A percentile compares a stretch with the other conserved stretches of the same genome.
Evolutionary conservation across 805 yeast species (phyloP).

Genomic region (Lipomyces sp.): DNA sequence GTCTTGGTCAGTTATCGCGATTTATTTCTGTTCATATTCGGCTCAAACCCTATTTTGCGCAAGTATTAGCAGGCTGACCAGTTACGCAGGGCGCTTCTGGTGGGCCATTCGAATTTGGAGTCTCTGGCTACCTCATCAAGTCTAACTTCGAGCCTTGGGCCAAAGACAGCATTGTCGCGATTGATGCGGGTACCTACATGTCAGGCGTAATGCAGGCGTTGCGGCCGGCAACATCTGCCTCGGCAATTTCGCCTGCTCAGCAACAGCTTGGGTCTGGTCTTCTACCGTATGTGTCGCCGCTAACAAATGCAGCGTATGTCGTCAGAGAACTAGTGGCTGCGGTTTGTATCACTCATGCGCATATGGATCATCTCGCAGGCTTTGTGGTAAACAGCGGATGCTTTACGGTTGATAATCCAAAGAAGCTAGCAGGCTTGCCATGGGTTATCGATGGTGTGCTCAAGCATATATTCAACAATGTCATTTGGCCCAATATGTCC

Average conservation of each 20-base stretch:
- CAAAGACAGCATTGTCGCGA: slow-evolving; percentile 55
- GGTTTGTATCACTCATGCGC: slow-evolving; percentile 72
- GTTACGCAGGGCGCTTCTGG: slow-evolving; percentile 70
- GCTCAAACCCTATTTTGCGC: neutral
- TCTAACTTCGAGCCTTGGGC: slow-evolving; percentile 54
- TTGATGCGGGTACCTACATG: slow-evolving; percentile 84
- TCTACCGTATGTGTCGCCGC: slow-evolving; percentile 23
- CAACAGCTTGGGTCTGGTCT: slow-evolving; percentile 28
- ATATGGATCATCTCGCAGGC: slow-evolving; percentile 77
- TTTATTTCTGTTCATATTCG: too few species aligned
- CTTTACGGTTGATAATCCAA: slow-evolving; percentile 47
- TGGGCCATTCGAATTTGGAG: slow-evolving; percentile 76
- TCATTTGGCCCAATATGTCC: slow-evolving; percentile 78
- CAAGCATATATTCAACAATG: slow-evolving; percentile 68
- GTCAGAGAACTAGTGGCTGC: slow-evolving; percentile 40
- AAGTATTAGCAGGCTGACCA: neutral
- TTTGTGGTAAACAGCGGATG: slow-evolving; percentile 74
- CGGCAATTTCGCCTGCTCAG: slow-evolving; percentile 6
- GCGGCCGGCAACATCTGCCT: slow-evolving; percentile 18
- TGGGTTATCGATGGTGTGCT: slow-evolving; percentile 59
- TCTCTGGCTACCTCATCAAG: slow-evolving; percentile 71
- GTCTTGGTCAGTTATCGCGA: slow-evolving; percentile 37
- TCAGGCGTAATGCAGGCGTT: slow-evolving; percentile 56
- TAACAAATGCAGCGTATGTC: slow-evolving; percentile 40
- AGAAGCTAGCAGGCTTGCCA: slow-evolving; percentile 58